A percentile compares a stretch with the other conserved stretches of the same genome.
Conservation (phyloP, 1,284 basidiomycete species). For the Leccinum subrobustum region DNA sequence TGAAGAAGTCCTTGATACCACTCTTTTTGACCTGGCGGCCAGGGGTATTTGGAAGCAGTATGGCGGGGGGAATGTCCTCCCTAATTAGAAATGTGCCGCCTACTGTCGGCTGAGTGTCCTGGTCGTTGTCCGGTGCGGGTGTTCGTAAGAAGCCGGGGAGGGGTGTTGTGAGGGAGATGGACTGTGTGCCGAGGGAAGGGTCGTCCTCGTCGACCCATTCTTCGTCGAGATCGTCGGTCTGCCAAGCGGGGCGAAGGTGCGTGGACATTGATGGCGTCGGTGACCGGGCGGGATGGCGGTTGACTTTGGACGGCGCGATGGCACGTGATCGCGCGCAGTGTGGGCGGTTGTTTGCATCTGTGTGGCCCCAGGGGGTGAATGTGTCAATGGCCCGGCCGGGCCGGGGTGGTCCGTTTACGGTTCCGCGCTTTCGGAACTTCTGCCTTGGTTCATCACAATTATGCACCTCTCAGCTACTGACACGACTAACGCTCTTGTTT, state of each 20-base stretch:
- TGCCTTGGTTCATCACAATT: constrained; percentile 4
- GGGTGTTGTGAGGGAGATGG: constrained; percentile 60
- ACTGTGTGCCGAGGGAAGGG: constrained; percentile 40
- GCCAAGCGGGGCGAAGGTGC: constrained; percentile 59
- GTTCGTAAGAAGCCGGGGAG: constrained; percentile 52
- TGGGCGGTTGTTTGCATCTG: constrained; percentile 20
- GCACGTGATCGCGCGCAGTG: constrained; percentile 28
- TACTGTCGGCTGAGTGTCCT: constrained; percentile 28
- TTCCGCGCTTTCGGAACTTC: neutral
- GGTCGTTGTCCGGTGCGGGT: constrained; percentile 37
- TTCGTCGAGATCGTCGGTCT: constrained; percentile 75
- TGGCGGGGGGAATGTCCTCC: constrained; percentile 59
- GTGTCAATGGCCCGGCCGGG: neutral
- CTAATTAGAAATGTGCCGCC: constrained; percentile 80
- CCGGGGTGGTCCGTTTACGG: neutral
- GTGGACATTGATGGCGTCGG: constrained; percentile 14
- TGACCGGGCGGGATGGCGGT: neutral
- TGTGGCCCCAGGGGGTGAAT: neutral
- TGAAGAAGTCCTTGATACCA: constrained; percentile 79
- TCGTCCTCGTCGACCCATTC: constrained; percentile 70
- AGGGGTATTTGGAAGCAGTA: constrained; percentile 63
- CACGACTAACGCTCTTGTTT: neutral
- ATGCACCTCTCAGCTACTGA: neutral
- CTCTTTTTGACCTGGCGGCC: constrained; percentile 57
- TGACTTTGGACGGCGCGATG: constrained; percentile 6